phyloP scores from a whole-genome alignment of 2,329 filamentous ascomycete species.

The Calonectria honghensis region DNA sequence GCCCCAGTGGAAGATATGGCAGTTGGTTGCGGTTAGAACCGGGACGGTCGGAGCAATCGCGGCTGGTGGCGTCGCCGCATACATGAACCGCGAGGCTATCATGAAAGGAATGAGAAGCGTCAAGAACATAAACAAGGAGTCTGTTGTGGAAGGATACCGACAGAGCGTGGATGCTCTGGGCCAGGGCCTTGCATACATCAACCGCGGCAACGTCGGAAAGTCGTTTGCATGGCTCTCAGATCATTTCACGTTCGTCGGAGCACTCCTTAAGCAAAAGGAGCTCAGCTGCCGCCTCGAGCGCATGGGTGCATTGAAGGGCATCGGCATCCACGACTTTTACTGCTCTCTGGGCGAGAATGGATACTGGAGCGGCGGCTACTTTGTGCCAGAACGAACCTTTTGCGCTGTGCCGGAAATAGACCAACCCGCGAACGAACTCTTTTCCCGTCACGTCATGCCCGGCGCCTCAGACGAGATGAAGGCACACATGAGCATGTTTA shows the following conservation, averaged over 20 bases:
- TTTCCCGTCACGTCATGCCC: conserved; percentile 76
- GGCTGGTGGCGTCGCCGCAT: conserved; percentile 87
- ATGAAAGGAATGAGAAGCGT: conserved; percentile 67
- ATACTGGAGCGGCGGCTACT: conserved; percentile 76
- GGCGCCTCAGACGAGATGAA: conserved; percentile 81
- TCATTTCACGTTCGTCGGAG: conserved; percentile 90
- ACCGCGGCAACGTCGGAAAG: conserved; percentile 75
- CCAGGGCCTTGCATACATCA: conserved; percentile 74
- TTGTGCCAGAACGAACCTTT: conserved; percentile 83
- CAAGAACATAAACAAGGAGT: conserved; percentile 68
- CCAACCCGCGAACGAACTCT: conserved; percentile 63
- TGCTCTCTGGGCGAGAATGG: conserved; percentile 84
- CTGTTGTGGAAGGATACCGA: conserved; percentile 69
- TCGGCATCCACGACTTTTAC: conserved; percentile 86
- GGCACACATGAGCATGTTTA: conserved; percentile 82
- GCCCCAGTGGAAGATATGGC: conserved; percentile 73
- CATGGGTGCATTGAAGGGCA: conserved; percentile 75
- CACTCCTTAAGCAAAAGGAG: conserved; percentile 83
- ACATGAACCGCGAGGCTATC: conserved; percentile 84
- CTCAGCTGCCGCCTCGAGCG: conserved; percentile 80
- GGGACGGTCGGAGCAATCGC: conserved; percentile 88
- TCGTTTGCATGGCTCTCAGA: conserved; percentile 87
- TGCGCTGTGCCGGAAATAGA: conserved; percentile 79
- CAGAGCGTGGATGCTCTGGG: conserved; percentile 69
- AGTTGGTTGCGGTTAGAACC: conserved; percentile 83